Conservation (phyloP, 371 early-diverging fungal genomes). For the Mortierella polycephala region DNA sequence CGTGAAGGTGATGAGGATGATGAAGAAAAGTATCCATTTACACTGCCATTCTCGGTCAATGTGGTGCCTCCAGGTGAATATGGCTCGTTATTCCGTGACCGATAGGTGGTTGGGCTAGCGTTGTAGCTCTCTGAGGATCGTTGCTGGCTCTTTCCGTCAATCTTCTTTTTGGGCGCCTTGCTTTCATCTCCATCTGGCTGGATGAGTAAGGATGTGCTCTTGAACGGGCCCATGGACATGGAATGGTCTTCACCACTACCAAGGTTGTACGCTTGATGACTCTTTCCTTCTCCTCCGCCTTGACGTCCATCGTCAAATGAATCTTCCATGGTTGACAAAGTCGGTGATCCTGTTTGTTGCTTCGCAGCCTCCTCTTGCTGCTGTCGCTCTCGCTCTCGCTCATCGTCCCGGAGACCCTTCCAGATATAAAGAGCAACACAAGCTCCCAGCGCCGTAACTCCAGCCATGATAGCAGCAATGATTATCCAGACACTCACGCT, state of each 20-base stretch:
- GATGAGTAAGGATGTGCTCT: conserved; percentile 44
- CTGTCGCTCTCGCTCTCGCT: conserved; percentile 7
- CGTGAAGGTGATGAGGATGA: conserved; percentile 16
- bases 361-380: conserved; percentile 13
- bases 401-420: conserved; percentile 28
- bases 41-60: conserved; percentile 32
- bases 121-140: too few relatives aligned
- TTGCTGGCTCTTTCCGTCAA: not conserved
- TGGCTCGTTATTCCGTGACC: conserved; percentile 18
- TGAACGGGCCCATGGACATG: conserved; percentile 31
- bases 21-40: conserved; percentile 35
- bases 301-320: not conserved
- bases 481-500: conserved; percentile 17
- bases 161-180: conserved; percentile 16
- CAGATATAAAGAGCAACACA: conserved; percentile 28
- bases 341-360: conserved; percentile 11
- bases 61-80: conserved; percentile 44
- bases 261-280: conserved; percentile 17
- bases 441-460: conserved; percentile 23
- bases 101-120: too few relatives aligned
- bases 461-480: conserved; percentile 28
- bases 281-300: conserved; percentile 7
- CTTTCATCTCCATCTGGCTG: conserved; percentile 17
- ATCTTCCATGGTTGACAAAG: conserved; percentile 17
- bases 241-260: conserved; percentile 28